These are phyloP conservation scores for Trypanosoma rangeli DNA, from an alignment of 208 protist species.

Conservation along the genomic window DNA sequence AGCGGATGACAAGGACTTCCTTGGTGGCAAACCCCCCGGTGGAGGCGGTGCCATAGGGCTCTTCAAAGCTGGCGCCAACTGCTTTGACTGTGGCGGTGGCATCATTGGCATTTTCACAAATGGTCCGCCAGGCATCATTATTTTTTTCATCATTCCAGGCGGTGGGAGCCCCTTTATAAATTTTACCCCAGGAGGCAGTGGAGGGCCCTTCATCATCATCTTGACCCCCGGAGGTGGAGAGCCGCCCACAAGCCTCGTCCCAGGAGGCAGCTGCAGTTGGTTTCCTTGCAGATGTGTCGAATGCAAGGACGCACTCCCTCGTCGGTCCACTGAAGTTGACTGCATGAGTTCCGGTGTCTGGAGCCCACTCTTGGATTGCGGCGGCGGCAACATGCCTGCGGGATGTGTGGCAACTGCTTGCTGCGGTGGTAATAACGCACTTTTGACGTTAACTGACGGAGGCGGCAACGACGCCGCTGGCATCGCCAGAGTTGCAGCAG, in stretches of 20 bases:
- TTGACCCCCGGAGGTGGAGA: conserved; percentile 27
- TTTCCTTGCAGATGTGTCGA: neutral
- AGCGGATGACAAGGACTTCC: neutral
- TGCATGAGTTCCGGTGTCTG: neutral
- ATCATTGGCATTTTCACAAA: neutral
- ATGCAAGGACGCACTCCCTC: neutral
- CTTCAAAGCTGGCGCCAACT: neutral
- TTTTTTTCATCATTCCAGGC: conserved; percentile 36
- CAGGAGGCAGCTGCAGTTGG: conserved; percentile 31
- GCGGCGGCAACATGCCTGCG: neutral
- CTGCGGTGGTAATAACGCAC: neutral
- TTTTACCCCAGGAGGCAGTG: conserved; percentile 35
- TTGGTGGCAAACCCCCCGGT: neutral
- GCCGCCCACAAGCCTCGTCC: conserved; percentile 26
- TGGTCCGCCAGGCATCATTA: neutral
- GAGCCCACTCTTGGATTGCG: neutral
- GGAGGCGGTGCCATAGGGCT: neutral
- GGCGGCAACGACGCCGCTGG: neutral
- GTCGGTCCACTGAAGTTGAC: neutral
- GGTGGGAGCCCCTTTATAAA: conserved; percentile 50
- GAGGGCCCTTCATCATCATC: conserved; percentile 14
- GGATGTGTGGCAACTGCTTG: neutral
- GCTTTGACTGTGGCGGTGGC: neutral
- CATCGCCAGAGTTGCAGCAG: neutral
- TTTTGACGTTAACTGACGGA: neutral